Conservation (phyloP, 371 early-diverging fungal genomes). For the Mucor piriformis region DNA sequence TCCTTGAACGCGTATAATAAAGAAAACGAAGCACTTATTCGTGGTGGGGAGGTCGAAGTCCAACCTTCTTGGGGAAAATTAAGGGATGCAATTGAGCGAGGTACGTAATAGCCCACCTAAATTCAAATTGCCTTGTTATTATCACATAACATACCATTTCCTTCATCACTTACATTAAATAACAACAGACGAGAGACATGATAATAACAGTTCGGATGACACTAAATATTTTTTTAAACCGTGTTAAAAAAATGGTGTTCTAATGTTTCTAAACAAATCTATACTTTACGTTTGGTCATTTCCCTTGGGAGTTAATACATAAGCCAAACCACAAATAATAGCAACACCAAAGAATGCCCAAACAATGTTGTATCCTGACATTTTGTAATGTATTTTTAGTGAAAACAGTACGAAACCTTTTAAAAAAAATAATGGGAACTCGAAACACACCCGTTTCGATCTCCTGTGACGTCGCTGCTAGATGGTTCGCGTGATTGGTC, state of each 20-base stretch:
- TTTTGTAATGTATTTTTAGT: slow-evolving; percentile 13
- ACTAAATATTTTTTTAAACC: slow-evolving; percentile 29
- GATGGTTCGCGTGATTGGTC: too few species aligned
- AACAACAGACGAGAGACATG: slow-evolving; percentile 68
- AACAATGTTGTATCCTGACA: slow-evolving; percentile 63
- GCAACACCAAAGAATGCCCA: slow-evolving; percentile 54
- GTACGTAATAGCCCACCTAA: slow-evolving; percentile 78
- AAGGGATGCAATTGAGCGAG: slow-evolving; percentile 76
- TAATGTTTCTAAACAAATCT: neutral
- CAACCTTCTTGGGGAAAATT: slow-evolving; percentile 65
- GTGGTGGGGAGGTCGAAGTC: slow-evolving; percentile 57
- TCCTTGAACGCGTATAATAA: neutral
- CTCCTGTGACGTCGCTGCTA: too few species aligned
- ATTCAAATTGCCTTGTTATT: neutral
- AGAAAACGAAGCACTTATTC: slow-evolving; percentile 14
- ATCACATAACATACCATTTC: neutral
- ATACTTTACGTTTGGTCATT: slow-evolving; percentile 61
- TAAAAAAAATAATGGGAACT: neutral
- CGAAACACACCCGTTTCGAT: too few species aligned
- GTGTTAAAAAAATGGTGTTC: slow-evolving; percentile 1
- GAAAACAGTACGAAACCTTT: slow-evolving; percentile 6
- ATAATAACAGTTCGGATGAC: slow-evolving; percentile 70
- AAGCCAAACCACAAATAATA: slow-evolving; percentile 45
- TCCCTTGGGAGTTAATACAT: slow-evolving; percentile 60
- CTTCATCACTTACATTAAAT: slow-evolving; percentile 55